Evolutionary conservation across 306 rosid genomes (phyloP).

Genomic region (Hylodesmum podocarpum): DNA sequence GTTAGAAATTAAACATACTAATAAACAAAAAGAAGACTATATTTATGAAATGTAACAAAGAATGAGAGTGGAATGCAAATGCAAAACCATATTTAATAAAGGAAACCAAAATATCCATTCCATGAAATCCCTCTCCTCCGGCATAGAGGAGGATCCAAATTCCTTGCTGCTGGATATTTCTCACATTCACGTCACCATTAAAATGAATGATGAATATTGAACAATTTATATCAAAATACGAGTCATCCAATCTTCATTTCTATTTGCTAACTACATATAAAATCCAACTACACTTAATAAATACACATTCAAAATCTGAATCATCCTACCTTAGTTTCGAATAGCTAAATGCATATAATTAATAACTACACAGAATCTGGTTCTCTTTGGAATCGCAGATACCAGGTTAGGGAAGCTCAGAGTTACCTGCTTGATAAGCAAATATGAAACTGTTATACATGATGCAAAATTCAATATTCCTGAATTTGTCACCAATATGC

Average conservation of each 20-base stretch:
- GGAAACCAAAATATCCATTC: background rate
- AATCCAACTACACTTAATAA: background rate
- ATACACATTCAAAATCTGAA: background rate
- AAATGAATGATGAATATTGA: background rate
- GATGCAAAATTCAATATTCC: background rate
- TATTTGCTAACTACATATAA: background rate
- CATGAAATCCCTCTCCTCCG: background rate
- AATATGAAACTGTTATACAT: background rate
- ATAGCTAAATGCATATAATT: background rate
- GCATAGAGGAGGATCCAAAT: background rate
- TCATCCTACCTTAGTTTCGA: background rate
- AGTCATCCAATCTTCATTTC: background rate
- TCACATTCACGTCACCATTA: background rate
- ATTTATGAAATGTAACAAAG: too few relatives aligned
- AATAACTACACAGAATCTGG: background rate
- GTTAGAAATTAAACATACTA: too few relatives aligned
- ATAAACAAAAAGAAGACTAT: too few relatives aligned
- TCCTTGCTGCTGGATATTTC: background rate
- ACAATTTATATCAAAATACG: background rate
- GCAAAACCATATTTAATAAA: too few relatives aligned
- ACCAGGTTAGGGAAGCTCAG: background rate
- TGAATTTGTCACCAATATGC: background rate
- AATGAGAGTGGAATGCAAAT: too few relatives aligned
- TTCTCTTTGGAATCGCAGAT: background rate
- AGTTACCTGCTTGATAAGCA: background rate